phyloP scores from a whole-genome alignment of 176 grass and related monocot species.

The Elaeis guineensis region DNA sequence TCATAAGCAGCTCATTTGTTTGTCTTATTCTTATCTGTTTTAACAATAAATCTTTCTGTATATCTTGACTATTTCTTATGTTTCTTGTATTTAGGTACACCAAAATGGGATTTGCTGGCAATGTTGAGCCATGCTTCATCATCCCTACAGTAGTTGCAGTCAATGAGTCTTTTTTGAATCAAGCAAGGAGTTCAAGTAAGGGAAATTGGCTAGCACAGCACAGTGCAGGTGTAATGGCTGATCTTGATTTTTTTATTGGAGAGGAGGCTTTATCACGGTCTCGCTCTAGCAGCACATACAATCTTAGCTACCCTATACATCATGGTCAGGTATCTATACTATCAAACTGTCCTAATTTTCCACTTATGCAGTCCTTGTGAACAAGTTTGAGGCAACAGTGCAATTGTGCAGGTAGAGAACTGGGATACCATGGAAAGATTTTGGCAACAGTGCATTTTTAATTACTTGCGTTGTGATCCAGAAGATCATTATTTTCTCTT shows the following conservation, averaged over 20 bases:
- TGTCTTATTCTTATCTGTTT: no score
- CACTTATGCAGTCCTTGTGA: neutral
- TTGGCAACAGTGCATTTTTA: constrained; percentile 98
- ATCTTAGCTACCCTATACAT: constrained; percentile 81
- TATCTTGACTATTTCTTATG: no score
- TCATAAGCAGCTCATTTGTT: no score
- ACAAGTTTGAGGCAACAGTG: neutral
- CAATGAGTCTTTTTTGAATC: constrained; percentile 60
- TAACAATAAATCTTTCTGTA: no score
- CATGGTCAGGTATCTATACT: constrained; percentile 56
- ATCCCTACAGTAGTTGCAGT: constrained; percentile 89
- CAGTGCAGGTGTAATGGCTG: constrained; percentile 92
- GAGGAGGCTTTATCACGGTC: constrained; percentile 68
- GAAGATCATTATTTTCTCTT: constrained; percentile 97
- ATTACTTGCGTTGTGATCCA: constrained; percentile 80
- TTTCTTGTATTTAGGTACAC: constrained; percentile 51
- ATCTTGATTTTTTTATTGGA: constrained; percentile 92
- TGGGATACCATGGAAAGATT: constrained; percentile 99
- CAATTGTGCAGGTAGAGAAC: constrained; percentile 59
- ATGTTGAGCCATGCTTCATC: constrained; percentile 97
- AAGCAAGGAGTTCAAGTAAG: constrained; percentile 48
- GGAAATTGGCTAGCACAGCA: constrained; percentile 95
- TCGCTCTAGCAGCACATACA: constrained; percentile 58
- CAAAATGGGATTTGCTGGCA: constrained; percentile 98
- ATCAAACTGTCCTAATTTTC: neutral